These are phyloP conservation scores for Geum urbanum DNA, from an alignment of 306 rosid genomes.

Conservation along the genomic window DNA sequence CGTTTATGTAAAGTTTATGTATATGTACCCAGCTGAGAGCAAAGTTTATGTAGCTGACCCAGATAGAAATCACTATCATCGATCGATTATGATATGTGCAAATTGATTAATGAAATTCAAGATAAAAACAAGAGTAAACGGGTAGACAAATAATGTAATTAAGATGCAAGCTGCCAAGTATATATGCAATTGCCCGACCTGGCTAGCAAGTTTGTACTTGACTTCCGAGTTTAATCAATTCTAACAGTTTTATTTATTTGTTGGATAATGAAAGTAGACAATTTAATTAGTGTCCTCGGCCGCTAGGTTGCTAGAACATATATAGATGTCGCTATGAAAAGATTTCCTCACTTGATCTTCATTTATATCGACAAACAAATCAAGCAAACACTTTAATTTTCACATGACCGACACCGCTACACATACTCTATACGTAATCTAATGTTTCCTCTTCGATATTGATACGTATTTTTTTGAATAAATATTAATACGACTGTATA, in stretches of 20 bases:
- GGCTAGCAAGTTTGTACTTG: no score
- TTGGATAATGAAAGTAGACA: slow-evolving; percentile 5
- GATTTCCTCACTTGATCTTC: not conserved
- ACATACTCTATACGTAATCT: no score
- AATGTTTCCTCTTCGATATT: no score
- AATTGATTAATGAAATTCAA: not conserved
- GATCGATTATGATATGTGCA: not conserved
- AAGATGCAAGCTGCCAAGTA: slow-evolving; percentile 1
- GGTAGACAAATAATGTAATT: not conserved
- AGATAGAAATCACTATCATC: not conserved
- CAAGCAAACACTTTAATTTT: no score
- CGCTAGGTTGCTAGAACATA: not conserved
- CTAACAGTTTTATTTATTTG: not conserved
- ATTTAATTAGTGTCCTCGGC: not conserved
- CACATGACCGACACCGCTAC: no score
- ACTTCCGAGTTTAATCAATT: not conserved
- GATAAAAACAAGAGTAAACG: not conserved
- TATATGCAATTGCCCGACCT: no score
- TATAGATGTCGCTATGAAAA: not conserved
- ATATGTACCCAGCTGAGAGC: not conserved
- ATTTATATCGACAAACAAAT: not conserved
- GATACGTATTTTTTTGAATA: no score
- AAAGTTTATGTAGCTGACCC: not conserved
- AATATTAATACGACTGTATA: no score
- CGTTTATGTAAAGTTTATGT: not conserved